These are phyloP conservation scores for Magnolia changhungtana DNA, from an alignment of 164 flowering plant species.

Conservation along the genomic window DNA sequence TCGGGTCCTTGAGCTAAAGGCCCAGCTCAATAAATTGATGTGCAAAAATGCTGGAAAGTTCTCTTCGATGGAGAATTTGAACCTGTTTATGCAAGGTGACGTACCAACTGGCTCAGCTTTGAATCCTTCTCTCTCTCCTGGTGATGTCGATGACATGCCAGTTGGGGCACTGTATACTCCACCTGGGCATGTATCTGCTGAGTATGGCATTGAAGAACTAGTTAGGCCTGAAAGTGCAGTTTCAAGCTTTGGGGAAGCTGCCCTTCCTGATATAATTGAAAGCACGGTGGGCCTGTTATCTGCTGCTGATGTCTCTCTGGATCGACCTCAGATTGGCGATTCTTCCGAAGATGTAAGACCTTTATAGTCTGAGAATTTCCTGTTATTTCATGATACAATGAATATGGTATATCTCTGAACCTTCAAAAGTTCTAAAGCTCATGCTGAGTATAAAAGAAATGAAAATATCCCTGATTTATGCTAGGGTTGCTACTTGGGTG, in stretches of 20 bases:
- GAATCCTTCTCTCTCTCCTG: conserved; percentile 67
- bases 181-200: conserved; percentile 38
- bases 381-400: no score
- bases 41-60: conserved; percentile 47
- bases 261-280: conserved; percentile 72
- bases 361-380: background rate
- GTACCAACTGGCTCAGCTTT: conserved; percentile 53
- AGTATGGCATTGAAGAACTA: conserved; percentile 47
- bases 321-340: conserved; percentile 54
- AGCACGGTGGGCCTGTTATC: conserved; percentile 58
- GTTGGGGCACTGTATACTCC: conserved; percentile 41
- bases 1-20: conserved; percentile 53
- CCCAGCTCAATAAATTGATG: conserved; percentile 45
- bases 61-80: conserved; percentile 70
- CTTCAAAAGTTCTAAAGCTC: no score
- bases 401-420: no score
- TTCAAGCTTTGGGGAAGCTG: conserved; percentile 57
- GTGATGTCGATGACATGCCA: conserved; percentile 45
- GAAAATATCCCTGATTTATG: no score
- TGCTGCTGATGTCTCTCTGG: conserved; percentile 51
- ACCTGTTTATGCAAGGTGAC: conserved; percentile 52
- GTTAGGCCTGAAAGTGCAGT: conserved; percentile 49
- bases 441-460: no score
- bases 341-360: conserved; percentile 64
- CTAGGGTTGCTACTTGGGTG: no score